Conservation (phyloP, 768 basidiomycete species). For the Pleurotus platypus region DNA sequence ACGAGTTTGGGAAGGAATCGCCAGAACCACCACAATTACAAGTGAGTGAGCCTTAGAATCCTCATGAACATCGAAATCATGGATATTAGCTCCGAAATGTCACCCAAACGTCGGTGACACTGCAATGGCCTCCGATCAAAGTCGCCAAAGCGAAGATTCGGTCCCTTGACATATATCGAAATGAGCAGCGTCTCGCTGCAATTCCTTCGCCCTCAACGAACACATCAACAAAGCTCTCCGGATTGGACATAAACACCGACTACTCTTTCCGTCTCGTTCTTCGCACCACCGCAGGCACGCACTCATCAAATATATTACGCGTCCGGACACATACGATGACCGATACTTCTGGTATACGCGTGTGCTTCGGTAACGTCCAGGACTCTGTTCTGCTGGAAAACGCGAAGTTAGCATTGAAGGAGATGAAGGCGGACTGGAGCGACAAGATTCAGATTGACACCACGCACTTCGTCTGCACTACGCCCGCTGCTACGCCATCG, state of each 20-base stretch:
- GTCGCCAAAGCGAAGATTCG: slow-evolving; percentile 85
- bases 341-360: slow-evolving; percentile 91
- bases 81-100: slow-evolving; percentile 73
- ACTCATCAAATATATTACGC: slow-evolving; percentile 77
- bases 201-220: slow-evolving; percentile 82
- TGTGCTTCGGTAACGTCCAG: slow-evolving; percentile 90
- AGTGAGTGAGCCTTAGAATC: slow-evolving; percentile 37
- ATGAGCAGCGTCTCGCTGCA: slow-evolving; percentile 80
- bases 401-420: slow-evolving; percentile 72
- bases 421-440: slow-evolving; percentile 89
- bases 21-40: slow-evolving; percentile 75
- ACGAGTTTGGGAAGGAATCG: slow-evolving; percentile 62
- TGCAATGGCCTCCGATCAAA: slow-evolving; percentile 89
- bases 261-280: slow-evolving; percentile 95
- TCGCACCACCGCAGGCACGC: slow-evolving; percentile 89
- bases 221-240: slow-evolving; percentile 85
- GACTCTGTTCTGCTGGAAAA: slow-evolving; percentile 75
- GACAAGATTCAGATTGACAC: slow-evolving; percentile 97
- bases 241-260: slow-evolving; percentile 76
- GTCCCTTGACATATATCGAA: slow-evolving; percentile 90
- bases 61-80: background rate
- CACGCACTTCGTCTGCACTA: slow-evolving; percentile 96
- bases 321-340: slow-evolving; percentile 92
- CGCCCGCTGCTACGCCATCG: slow-evolving; percentile 65
- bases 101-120: slow-evolving; percentile 94